Conservation (phyloP, 345 rosid genomes). For the Eucalyptus globulus region DNA sequence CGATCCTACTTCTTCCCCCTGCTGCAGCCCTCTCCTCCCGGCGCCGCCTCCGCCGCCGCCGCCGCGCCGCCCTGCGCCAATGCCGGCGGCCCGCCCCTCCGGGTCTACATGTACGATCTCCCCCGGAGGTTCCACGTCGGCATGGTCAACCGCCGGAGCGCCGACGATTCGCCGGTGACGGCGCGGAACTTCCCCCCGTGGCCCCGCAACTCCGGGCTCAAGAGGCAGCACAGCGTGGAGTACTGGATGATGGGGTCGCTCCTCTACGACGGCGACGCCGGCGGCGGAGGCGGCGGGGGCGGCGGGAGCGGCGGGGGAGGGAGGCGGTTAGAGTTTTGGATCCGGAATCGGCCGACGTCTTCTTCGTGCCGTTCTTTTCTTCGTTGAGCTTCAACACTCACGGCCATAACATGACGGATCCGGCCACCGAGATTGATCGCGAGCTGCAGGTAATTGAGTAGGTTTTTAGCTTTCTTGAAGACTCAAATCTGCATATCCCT, state of each 20-base stretch:
- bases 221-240: conserved; percentile 86
- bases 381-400: conserved; percentile 85
- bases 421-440: conserved; percentile 80
- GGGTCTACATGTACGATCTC: conserved; percentile 88
- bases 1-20: conserved; percentile 52
- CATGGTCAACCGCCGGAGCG: conserved; percentile 43
- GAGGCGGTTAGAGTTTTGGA: conserved; percentile 87
- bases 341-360: conserved; percentile 84
- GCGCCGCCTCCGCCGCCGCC: background rate
- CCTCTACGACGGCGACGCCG: conserved; percentile 17
- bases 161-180: conserved; percentile 41
- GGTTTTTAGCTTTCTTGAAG: background rate
- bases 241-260: conserved; percentile 97
- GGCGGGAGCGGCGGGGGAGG: conserved; percentile 20
- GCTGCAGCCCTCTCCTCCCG: conserved; percentile 11
- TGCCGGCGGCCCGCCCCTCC: conserved; percentile 22
- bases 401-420: conserved; percentile 91
- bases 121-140: conserved; percentile 73
- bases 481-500: background rate
- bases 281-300: conserved; percentile 13
- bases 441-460: conserved; percentile 63
- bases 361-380: conserved; percentile 86
- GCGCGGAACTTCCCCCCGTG: conserved; percentile 54
- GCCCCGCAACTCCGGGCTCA: conserved; percentile 52
- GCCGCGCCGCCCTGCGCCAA: conserved; percentile 3